Evolutionary conservation across 345 rosid genomes (phyloP).

Genomic region (Salix koriyanagi): DNA sequence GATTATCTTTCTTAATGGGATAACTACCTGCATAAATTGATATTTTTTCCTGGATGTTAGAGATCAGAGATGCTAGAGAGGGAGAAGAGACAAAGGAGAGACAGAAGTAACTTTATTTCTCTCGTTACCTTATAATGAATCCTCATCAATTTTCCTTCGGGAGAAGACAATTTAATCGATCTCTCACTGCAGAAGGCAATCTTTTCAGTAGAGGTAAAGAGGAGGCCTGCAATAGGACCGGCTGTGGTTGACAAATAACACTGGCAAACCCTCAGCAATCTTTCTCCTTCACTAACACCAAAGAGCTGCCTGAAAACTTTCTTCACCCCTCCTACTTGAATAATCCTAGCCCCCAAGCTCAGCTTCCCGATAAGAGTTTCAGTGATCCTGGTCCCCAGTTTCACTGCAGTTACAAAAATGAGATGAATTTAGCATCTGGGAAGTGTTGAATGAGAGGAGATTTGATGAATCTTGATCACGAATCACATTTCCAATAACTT

Average conservation of each 20-base stretch:
- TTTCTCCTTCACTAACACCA: conserved; percentile 35
- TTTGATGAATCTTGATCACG: neutral
- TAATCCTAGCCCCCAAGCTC: conserved; percentile 39
- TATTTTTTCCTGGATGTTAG: neutral
- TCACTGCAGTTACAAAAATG: conserved; percentile 28
- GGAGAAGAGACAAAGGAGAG: too few relatives aligned
- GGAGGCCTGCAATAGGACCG: conserved; percentile 53
- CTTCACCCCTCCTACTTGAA: conserved; percentile 41
- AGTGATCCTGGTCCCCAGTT: conserved; percentile 33
- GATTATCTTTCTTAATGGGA: conserved; percentile 56
- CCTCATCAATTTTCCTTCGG: conserved; percentile 29
- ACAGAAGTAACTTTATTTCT: neutral
- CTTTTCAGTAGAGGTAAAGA: conserved; percentile 40
- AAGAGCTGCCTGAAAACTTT: conserved; percentile 42
- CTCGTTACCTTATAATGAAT: conserved; percentile 36
- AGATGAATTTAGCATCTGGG: neutral
- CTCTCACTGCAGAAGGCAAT: conserved; percentile 49
- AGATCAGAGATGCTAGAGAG: neutral
- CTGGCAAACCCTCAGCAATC: conserved; percentile 40
- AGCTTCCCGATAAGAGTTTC: conserved; percentile 49
- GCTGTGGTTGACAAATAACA: conserved; percentile 47
- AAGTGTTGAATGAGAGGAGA: neutral
- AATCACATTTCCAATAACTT: neutral
- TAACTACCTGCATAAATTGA: conserved; percentile 34
- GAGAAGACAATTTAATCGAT: conserved; percentile 34